phyloP scores from a whole-genome alignment of 2,329 filamentous ascomycete genomes.

The Penicillium sp. region DNA sequence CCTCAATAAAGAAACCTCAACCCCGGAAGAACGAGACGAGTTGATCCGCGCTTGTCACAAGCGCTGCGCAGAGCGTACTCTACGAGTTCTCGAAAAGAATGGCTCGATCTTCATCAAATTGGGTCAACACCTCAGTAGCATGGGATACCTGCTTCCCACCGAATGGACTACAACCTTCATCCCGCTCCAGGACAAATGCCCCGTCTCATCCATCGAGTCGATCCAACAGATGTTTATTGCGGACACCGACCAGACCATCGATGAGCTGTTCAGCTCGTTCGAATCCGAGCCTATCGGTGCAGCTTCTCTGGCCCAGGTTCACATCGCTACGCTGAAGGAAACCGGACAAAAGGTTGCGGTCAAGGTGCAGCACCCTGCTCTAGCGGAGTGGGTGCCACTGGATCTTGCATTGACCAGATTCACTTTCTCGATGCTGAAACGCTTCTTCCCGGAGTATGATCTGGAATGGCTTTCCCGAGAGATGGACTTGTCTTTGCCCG shows the following conservation, averaged over 20 bases:
- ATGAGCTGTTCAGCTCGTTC: conserved; percentile 86
- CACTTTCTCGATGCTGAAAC: conserved; percentile 86
- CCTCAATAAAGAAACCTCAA: conserved; percentile 69
- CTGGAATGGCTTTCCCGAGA: conserved; percentile 93
- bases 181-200: conserved; percentile 92
- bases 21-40: conserved; percentile 67
- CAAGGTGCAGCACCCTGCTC: conserved; percentile 89
- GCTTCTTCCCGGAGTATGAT: conserved; percentile 97
- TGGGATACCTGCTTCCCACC: conserved; percentile 88
- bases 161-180: conserved; percentile 98
- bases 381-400: conserved; percentile 87
- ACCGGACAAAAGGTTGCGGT: conserved; percentile 88
- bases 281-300: conserved; percentile 81
- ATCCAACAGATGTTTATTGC: conserved; percentile 83
- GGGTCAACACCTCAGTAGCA: conserved; percentile 91
- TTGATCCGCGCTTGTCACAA: conserved; percentile 84
- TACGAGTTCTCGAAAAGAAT: conserved; percentile 89
- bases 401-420: conserved; percentile 86
- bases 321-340: conserved; percentile 80
- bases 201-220: conserved; percentile 84
- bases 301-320: conserved; percentile 92
- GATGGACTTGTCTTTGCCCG: conserved; percentile 87
- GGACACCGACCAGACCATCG: conserved; percentile 79
- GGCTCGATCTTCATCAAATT: conserved; percentile 98
- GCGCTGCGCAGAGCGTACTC: conserved; percentile 85